Percentiles rank a stretch among this genome's conserved stretches.
Conservation (phyloP, 371 early-diverging fungal genomes). For the Funneliformis caledonium region DNA sequence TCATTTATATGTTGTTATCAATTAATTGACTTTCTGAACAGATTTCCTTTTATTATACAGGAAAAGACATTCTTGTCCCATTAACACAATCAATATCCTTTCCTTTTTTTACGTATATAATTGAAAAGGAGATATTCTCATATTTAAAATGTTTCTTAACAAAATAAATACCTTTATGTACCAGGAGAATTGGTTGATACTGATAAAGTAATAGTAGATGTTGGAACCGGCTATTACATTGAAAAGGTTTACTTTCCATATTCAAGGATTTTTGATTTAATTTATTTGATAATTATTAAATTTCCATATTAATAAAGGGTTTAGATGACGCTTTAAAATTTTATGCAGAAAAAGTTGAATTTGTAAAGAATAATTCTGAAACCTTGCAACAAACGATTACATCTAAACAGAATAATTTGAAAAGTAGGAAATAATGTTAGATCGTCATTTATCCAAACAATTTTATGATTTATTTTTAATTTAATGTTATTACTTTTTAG, state of each 20-base stretch:
- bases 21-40: background rate
- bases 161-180: constrained; percentile 85
- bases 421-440: constrained; percentile 56
- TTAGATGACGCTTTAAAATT: constrained; percentile 75
- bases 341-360: constrained; percentile 77
- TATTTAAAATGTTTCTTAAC: constrained; percentile 54
- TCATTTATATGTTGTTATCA: background rate
- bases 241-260: constrained; percentile 72
- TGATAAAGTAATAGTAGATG: constrained; percentile 90
- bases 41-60: constrained; percentile 20
- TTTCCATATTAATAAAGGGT: constrained; percentile 51
- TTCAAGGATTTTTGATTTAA: background rate
- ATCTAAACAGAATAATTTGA: constrained; percentile 73
- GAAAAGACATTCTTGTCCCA: constrained; percentile 40
- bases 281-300: constrained; percentile 14
- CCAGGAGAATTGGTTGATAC: constrained; percentile 84
- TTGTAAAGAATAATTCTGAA: constrained; percentile 73
- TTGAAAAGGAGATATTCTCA: background rate
- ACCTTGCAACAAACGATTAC: constrained; percentile 78
- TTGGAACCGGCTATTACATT: constrained; percentile 95
- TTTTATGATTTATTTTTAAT: background rate
- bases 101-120: background rate
- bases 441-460: background rate
- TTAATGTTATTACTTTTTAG: background rate
- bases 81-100: constrained; percentile 43